These are phyloP conservation scores for Daldinia sp. DNA, from an alignment of 2,329 filamentous ascomycete genomes.

Conservation along the genomic window DNA sequence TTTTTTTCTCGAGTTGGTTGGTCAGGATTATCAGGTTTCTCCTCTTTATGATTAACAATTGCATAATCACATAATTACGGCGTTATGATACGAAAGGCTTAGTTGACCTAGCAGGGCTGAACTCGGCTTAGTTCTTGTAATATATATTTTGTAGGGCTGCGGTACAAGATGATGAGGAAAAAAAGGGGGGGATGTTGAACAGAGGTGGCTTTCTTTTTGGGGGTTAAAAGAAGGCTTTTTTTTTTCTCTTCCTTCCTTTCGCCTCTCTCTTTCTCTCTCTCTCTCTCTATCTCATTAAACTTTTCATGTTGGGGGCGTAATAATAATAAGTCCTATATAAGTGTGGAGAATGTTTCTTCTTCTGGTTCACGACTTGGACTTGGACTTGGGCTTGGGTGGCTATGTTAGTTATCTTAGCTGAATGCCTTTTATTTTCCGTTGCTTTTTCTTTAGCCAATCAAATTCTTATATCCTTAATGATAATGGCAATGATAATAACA, in stretches of 20 bases:
- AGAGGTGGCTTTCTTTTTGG: not conserved
- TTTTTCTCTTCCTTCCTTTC: too few species aligned
- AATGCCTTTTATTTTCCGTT: slow-evolving; percentile 10
- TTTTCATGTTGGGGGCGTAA: slow-evolving; percentile 26
- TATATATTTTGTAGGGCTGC: not conserved
- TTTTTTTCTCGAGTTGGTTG: too few species aligned
- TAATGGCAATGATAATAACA: slow-evolving; percentile 6
- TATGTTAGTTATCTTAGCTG: slow-evolving; percentile 25
- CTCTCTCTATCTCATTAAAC: too few species aligned
- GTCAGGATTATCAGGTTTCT: too few species aligned
- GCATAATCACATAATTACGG: too few species aligned
- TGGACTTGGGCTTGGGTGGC: slow-evolving; percentile 27
- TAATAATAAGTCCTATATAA: slow-evolving; percentile 10
- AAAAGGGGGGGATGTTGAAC: too few species aligned
- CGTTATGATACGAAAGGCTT: too few species aligned
- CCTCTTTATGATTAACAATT: too few species aligned
- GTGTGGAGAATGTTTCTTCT: slow-evolving; percentile 23
- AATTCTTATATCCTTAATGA: not conserved
- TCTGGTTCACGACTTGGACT: slow-evolving; percentile 17
- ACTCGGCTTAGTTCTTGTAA: not conserved
- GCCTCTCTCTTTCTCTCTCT: too few species aligned
- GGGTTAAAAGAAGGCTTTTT: not conserved
- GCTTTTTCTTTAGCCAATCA: slow-evolving; percentile 1
- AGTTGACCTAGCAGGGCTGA: not conserved
- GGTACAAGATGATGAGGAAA: not conserved